These are phyloP conservation scores for Neopestalotiopsis sp. DNA, from an alignment of 2,329 filamentous ascomycete genomes.

Conservation along the genomic window DNA sequence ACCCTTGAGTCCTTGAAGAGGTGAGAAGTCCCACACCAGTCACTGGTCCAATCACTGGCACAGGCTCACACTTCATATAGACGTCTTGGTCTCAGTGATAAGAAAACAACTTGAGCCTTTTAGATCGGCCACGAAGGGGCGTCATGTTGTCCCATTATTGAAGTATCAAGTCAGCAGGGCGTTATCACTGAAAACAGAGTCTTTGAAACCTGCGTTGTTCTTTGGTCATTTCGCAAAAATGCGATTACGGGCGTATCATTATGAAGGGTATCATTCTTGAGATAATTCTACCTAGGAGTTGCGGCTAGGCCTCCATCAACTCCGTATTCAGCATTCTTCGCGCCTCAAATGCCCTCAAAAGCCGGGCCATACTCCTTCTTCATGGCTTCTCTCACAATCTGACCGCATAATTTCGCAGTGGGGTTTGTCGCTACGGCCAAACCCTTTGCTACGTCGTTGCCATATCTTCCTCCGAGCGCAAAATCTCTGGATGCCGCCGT, in stretches of 20 bases:
- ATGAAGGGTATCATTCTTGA: background rate
- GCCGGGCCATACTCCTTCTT: constrained; percentile 68
- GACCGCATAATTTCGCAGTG: constrained; percentile 71
- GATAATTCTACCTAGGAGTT: constrained; percentile 1
- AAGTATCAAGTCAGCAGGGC: background rate
- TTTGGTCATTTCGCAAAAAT: background rate
- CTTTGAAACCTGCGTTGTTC: background rate
- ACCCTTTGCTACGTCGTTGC: constrained; percentile 68
- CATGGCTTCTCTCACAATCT: constrained; percentile 73
- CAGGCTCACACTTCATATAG: background rate
- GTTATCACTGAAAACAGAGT: background rate
- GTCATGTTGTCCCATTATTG: background rate
- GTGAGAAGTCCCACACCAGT: constrained; percentile 33
- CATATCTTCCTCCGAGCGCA: constrained; percentile 67
- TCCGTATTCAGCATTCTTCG: background rate
- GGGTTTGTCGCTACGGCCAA: constrained; percentile 70
- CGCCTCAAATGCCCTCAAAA: constrained; percentile 41
- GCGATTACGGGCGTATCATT: background rate
- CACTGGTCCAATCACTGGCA: background rate
- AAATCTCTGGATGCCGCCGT: constrained; percentile 67
- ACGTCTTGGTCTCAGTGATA: constrained; percentile 14
- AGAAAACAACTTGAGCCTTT: background rate
- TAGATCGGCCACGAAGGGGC: background rate
- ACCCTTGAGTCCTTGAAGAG: constrained; percentile 53
- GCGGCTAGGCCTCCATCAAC: constrained; percentile 9